Evolutionary conservation across 2,329 filamentous ascomycete genomes (phyloP).

Genomic region (Fusarium nisikadoi): DNA sequence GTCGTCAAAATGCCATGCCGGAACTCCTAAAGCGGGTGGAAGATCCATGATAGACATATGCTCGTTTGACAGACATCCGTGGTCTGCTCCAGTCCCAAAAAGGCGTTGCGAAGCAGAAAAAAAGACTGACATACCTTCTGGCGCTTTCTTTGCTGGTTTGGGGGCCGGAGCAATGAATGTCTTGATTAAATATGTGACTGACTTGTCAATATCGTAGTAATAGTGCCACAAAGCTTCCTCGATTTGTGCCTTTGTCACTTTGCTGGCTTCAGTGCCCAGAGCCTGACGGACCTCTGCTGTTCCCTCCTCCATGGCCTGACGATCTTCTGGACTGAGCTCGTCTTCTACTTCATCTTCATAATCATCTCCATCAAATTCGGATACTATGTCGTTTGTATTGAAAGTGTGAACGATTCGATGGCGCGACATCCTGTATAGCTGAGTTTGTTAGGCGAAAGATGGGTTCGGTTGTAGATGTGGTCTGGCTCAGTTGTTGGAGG

Average conservation of each 20-base stretch:
- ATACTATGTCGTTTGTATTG: constrained; percentile 59
- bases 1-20: constrained; percentile 77
- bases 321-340: constrained; percentile 60
- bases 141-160: constrained; percentile 56
- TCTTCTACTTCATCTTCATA: constrained; percentile 59
- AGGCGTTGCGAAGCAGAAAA: constrained; percentile 45
- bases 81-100: constrained; percentile 49
- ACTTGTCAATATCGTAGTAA: constrained; percentile 91
- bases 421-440: constrained; percentile 38
- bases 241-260: constrained; percentile 73
- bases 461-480: background rate
- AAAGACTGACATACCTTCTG: constrained; percentile 56
- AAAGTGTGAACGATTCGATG: constrained; percentile 53
- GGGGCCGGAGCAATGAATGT: constrained; percentile 62
- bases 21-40: constrained; percentile 40
- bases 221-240: constrained; percentile 95
- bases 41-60: constrained; percentile 19
- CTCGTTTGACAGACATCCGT: constrained; percentile 31
- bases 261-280: constrained; percentile 69
- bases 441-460: background rate
- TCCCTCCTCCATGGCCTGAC: constrained; percentile 67
- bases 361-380: constrained; percentile 61
- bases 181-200: constrained; percentile 81
- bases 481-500: background rate
- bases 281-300: constrained; percentile 73